Base-by-base conservation (phyloP, 2,329 filamentous ascomycete genomes). In the Calonectria montana region DNA sequence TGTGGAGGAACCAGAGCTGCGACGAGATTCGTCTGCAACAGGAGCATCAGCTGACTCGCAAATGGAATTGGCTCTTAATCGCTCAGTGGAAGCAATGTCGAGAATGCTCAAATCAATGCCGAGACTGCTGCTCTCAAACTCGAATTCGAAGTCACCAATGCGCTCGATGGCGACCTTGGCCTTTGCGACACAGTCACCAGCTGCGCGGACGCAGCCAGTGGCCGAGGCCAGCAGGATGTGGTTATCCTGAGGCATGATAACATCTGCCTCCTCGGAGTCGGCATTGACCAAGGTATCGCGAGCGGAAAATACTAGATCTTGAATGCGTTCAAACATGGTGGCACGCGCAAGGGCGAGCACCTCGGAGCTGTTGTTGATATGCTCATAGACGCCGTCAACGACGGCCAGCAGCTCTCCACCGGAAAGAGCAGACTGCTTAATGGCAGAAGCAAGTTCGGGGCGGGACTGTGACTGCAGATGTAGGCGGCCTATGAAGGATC, bases 381-480 rank as follows among this genome's bases (percentile, higher is more conserved):
- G 94, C 67, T 92, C 91, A 83, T 93, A 95, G 76, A 98, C 92
- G 69, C 93, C 91, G 79, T 97, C 94, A 13, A 98, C 90, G 13
- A 98, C 91, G 18, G 91, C 89, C 63, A 98, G 87, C 61, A 98
- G 88, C 75, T 93, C 91, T 57, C 93, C 92, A 74, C 96, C 97
- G 3, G 96, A 95, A 9, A 91, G 88, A 12, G 96, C 94, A 10
- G 96, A 94, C 81, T 96, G 93, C 80, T 94, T 93, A 59, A 97
- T 96, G 18, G 94, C 95, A 13, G 92, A 85, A 37, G 95, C 91
- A 61, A 98, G 88, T 81, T 98, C 95, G 1, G 93, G 91, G 10
- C 95, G 93, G 9, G 95, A 97, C 73, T 97, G 93, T n/a, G 96
- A 97, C 81, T 98, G 95, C 72, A 98, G 88, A 82, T 98, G 95